Conservation (phyloP, 2,329 filamentous ascomycete species). For the Alternaria metachromatica region DNA sequence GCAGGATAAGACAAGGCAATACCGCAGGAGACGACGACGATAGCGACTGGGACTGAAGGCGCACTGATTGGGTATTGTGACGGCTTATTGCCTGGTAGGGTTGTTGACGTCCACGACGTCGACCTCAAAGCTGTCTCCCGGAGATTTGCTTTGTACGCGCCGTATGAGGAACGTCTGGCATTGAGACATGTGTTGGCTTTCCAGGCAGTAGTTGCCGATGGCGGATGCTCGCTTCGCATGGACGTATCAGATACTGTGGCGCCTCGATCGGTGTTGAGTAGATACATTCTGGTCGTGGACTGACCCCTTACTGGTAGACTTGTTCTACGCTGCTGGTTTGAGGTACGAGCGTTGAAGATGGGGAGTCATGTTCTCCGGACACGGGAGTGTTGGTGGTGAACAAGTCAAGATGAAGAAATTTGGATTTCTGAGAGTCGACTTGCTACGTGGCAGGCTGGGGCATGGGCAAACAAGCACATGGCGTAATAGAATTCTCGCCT, state of each 20-base stretch:
- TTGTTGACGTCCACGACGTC: not conserved
- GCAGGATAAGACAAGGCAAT: slow-evolving; percentile 54
- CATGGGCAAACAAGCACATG: not conserved
- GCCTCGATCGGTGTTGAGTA: not conserved
- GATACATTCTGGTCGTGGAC: not conserved
- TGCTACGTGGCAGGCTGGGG: not conserved
- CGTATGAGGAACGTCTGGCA: not conserved
- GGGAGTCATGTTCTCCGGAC: not conserved
- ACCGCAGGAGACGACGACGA: slow-evolving; percentile 58
- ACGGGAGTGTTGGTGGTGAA: not conserved
- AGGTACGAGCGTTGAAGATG: not conserved
- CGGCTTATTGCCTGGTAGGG: not conserved
- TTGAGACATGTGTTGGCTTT: not conserved
- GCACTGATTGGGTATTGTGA: not conserved
- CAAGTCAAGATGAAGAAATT: not conserved
- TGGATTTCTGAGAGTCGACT: not conserved
- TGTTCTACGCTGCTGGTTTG: not conserved
- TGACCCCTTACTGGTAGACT: not conserved
- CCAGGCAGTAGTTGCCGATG: not conserved
- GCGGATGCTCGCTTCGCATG: not conserved
- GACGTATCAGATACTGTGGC: not conserved
- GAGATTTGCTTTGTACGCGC: not conserved
- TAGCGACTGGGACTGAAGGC: slow-evolving; percentile 65
- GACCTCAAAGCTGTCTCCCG: not conserved
- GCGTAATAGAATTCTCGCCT: not conserved